Conservation (phyloP, 2,329 filamentous ascomycete genomes). For the Didymella arachidicola region DNA sequence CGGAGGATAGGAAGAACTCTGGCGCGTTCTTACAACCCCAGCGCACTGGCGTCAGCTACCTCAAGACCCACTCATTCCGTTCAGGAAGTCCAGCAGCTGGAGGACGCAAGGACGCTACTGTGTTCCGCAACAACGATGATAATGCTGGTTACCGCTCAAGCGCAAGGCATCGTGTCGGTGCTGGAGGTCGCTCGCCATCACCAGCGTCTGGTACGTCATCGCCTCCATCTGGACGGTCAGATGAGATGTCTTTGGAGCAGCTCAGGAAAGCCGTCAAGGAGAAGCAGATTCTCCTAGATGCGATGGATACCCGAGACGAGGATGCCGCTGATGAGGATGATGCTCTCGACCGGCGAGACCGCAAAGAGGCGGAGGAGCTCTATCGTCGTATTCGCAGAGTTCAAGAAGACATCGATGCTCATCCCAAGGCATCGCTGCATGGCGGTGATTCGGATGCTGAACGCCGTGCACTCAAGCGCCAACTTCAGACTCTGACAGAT, state of each 20-base stretch:
- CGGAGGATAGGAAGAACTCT: conserved; percentile 85
- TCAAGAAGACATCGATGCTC: conserved; percentile 92
- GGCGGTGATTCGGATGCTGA: conserved; percentile 84
- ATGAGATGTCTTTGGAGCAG: conserved; percentile 87
- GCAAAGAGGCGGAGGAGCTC: conserved; percentile 90
- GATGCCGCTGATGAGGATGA: conserved; percentile 90
- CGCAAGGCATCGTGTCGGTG: conserved; percentile 82
- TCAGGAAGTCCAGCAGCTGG: conserved; percentile 65
- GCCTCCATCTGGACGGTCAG: conserved; percentile 67
- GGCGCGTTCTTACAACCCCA: conserved; percentile 92
- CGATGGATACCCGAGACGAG: conserved; percentile 95
- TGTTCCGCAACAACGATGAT: conserved; percentile 96
- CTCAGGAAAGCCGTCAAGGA: conserved; percentile 91
- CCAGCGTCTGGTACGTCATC: conserved; percentile 68
- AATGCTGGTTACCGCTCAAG: conserved; percentile 90
- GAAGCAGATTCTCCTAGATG: conserved; percentile 92
- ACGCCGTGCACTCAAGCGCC: conserved; percentile 82
- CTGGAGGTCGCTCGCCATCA: conserved; percentile 74
- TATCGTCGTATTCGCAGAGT: conserved; percentile 90
- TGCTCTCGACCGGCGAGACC: conserved; percentile 85
- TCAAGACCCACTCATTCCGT: conserved; percentile 94
- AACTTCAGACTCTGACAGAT: conserved; percentile 87
- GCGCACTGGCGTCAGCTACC: conserved; percentile 96
- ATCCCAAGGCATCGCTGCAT: conserved; percentile 74
- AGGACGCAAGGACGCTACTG: conserved; percentile 89